Evolutionary conservation across 331 rosid genomes (phyloP), one percentile per base, ranked within the genome.

Genomic region (Rhamnella rubrinervis): DNA sequence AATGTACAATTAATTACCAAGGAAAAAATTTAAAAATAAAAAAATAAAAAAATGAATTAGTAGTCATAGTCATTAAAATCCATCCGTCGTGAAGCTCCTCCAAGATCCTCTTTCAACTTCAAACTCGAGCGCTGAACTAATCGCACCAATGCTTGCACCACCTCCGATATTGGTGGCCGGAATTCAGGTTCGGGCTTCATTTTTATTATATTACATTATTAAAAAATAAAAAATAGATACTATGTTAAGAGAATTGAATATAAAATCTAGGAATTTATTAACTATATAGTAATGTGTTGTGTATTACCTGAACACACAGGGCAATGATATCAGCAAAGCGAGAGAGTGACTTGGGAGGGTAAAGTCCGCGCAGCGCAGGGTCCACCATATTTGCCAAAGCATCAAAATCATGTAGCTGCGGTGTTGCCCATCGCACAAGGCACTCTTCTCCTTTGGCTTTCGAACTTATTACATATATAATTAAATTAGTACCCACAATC

Each of bases 321-420:
- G 97, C 82, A 5, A 93, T 77, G 41, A 84, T 84, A 28, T 88
- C 97, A 52, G 98, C 93, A 87, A 93, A 87, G 61, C 89, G 81
- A 28, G 93, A 86, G 25, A 90, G 81, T 26, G 98, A 90, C 71
- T 93, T 90, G 19, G 89, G 92, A 56, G 97, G 97, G 81, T 88
- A 93, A 49, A 93, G 87, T 61, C 98, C 98, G 37, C 95, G 81
- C 77, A 90, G 71, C 55, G 93, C 92, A 61, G 96, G 98, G 55
- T 90, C 97, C 55, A 76, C 97, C 80, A 93, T 93, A 53, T 66
- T 74, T 37, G 68, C 89, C 85, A 93, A 68, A 10, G 93, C 86
- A 64, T 79, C 84, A 0, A 81, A 72, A 84, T 93, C 97, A 61
- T 76, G 90, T 28, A 92, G 98, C 59, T 80, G 93, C 17, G 98